Percentiles rank a stretch among this genome's conserved stretches.
Evolutionary conservation across 2,329 filamentous ascomycete genomes (phyloP).

Genomic region (Botryotinia narcissicola): DNA sequence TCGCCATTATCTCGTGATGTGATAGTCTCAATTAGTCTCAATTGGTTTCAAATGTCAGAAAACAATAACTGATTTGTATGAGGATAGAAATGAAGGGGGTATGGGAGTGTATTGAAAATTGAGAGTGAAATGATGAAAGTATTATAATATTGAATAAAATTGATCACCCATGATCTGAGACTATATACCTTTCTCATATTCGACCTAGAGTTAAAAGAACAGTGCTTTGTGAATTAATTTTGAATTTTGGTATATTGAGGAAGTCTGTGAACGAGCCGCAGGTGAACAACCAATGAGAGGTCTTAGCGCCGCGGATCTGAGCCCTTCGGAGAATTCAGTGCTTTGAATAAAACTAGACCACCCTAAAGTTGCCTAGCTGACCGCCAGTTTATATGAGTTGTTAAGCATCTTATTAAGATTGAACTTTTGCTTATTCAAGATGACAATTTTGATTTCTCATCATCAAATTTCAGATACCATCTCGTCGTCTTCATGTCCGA

Average conservation of each 20-base stretch:
- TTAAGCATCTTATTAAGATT: not conserved
- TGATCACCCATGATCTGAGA: not conserved
- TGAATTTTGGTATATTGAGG: not conserved
- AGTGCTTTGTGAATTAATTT: conserved; percentile 3
- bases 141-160: not conserved
- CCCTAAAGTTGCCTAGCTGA: not conserved
- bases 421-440: not conserved
- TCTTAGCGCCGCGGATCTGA: not conserved
- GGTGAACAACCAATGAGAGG: not conserved
- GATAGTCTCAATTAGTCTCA: not conserved
- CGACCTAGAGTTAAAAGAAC: not conserved
- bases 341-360: not conserved
- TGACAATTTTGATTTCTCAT: not conserved
- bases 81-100: not conserved
- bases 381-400: not conserved
- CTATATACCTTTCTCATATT: not conserved
- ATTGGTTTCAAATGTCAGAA: not conserved
- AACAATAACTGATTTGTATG: not conserved
- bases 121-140: not conserved
- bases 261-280: not conserved
- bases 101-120: not conserved
- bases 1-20: not conserved
- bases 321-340: not conserved
- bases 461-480: not conserved
- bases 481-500: not conserved